A percentile compares a stretch with the other conserved stretches of the same genome.
These are phyloP conservation scores for Colletotrichum karsti DNA, from an alignment of 2,329 filamentous ascomycete species.

Conservation along the genomic window DNA sequence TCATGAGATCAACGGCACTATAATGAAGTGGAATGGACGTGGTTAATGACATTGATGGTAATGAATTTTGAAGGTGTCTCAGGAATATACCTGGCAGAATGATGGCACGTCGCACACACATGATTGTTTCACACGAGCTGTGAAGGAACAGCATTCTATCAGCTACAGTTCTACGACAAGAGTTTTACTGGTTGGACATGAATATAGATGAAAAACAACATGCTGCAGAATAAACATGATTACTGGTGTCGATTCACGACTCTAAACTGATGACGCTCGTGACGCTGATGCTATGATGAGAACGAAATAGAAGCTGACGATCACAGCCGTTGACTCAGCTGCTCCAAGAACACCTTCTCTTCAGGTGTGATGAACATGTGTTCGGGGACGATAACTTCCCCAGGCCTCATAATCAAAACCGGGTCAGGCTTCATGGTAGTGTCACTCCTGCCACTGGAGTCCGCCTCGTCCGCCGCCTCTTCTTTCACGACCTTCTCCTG, in stretches of 20 bases:
- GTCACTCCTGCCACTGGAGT: constrained; percentile 4
- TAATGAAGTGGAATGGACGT: constrained; percentile 11
- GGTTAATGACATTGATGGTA: constrained; percentile 19
- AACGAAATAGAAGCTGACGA: too few relatives aligned
- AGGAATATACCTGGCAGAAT: background rate
- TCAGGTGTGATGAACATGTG: constrained; percentile 47
- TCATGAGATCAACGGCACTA: background rate
- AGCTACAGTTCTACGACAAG: background rate
- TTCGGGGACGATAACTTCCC: constrained; percentile 43
- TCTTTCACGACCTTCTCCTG: background rate
- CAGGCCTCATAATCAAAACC: constrained; percentile 45
- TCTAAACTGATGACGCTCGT: too few relatives aligned
- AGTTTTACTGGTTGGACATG: background rate
- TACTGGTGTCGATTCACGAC: too few relatives aligned
- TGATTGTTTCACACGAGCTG: background rate
- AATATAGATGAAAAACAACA: constrained; percentile 1
- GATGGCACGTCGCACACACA: background rate
- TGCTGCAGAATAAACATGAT: too few relatives aligned
- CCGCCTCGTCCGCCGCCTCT: background rate
- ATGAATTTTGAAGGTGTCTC: constrained; percentile 3
- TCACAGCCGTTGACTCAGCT: constrained; percentile 43
- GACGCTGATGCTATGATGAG: background rate
- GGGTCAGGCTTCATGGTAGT: constrained; percentile 21
- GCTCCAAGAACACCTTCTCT: constrained; percentile 44
- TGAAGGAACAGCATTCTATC: background rate